A percentile compares a stretch with the other conserved stretches of the same genome.
phyloP scores from a whole-genome alignment of 805 yeast genomes.

The Yamadazyma paraphyllophila region DNA sequence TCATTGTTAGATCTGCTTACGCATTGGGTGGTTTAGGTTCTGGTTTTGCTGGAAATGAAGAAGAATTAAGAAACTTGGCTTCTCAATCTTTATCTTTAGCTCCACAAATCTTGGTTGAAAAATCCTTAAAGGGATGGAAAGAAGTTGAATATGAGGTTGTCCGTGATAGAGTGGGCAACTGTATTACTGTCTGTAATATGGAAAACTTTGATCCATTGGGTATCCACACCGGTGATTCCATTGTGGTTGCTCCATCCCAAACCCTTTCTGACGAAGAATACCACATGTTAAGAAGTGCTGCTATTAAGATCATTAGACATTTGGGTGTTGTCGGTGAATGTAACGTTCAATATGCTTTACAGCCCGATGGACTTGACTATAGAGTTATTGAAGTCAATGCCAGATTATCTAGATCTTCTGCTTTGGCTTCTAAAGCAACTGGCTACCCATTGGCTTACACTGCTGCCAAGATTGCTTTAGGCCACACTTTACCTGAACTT shows the following conservation, averaged over 20 bases:
- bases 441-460: slow-evolving; percentile 98
- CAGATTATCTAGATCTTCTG: slow-evolving; percentile 96
- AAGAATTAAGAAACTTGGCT: slow-evolving; percentile 80
- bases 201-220: slow-evolving; percentile 98
- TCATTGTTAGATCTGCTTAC: slow-evolving; percentile 94
- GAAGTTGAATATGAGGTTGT: slow-evolving; percentile 99
- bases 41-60: slow-evolving; percentile 90
- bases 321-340: slow-evolving; percentile 99
- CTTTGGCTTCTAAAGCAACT: slow-evolving; percentile 97
- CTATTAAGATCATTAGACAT: slow-evolving; percentile 94
- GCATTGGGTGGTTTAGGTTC: slow-evolving; percentile 98
- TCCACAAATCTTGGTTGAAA: slow-evolving; percentile 94
- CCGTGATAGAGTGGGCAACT: slow-evolving; percentile 94
- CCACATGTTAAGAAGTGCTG: slow-evolving; percentile 96
- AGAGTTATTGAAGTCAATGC: slow-evolving; percentile 98
- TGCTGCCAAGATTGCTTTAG: slow-evolving; percentile 95
- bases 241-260: slow-evolving; percentile 98
- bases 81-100: slow-evolving; percentile 86
- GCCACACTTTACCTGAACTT: slow-evolving; percentile 90
- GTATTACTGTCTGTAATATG: slow-evolving; percentile 99
- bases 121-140: slow-evolving; percentile 99
- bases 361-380: slow-evolving; percentile 94
- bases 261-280: slow-evolving; percentile 95
- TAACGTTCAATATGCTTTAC: slow-evolving; percentile 94
- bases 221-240: slow-evolving; percentile 98